phyloP scores from a whole-genome alignment of 23 red algal genomes.

The Cyanidiococcus yangmingshanensis region DNA sequence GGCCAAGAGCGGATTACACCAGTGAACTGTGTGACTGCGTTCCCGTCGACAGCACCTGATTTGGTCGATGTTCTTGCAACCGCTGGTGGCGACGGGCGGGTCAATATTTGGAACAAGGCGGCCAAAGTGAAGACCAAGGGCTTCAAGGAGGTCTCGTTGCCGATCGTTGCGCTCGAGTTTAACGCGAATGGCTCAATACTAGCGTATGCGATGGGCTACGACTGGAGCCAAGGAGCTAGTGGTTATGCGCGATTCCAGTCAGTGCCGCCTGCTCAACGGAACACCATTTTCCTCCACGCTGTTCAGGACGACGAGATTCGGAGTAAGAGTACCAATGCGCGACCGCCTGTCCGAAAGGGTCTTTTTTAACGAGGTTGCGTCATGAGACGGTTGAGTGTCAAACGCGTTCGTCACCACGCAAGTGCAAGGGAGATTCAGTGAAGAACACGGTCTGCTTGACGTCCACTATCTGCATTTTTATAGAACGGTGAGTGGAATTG shows the following conservation, averaged over 20 bases:
- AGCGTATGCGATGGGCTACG: conserved; percentile 88
- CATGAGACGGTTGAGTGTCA: too few relatives aligned
- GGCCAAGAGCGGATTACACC: conserved; percentile 36
- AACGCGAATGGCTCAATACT: conserved; percentile 78
- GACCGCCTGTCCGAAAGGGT: conserved; percentile 13
- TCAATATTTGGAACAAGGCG: conserved; percentile 98
- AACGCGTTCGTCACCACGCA: too few relatives aligned
- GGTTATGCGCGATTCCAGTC: conserved; percentile 27
- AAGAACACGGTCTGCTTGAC: too few relatives aligned
- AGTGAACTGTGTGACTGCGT: conserved; percentile 21
- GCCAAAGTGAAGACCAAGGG: conserved; percentile 83
- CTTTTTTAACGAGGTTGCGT: conserved; percentile 1
- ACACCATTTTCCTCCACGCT: conserved; percentile 77
- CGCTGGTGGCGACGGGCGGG: conserved; percentile 14
- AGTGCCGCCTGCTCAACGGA: conserved; percentile 34
- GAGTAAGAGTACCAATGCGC: conserved; percentile 24
- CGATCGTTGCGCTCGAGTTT: conserved; percentile 67
- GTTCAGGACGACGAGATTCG: conserved; percentile 63
- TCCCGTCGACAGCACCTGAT: neutral
- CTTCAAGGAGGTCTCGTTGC: conserved; percentile 72
- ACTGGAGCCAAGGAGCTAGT: conserved; percentile 81
- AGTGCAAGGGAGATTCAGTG: too few relatives aligned
- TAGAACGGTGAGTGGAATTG: too few relatives aligned
- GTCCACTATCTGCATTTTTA: too few relatives aligned
- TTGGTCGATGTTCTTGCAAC: conserved; percentile 5